Conservation (phyloP, 2,329 filamentous ascomycete species). For the Botrytis aclada region DNA sequence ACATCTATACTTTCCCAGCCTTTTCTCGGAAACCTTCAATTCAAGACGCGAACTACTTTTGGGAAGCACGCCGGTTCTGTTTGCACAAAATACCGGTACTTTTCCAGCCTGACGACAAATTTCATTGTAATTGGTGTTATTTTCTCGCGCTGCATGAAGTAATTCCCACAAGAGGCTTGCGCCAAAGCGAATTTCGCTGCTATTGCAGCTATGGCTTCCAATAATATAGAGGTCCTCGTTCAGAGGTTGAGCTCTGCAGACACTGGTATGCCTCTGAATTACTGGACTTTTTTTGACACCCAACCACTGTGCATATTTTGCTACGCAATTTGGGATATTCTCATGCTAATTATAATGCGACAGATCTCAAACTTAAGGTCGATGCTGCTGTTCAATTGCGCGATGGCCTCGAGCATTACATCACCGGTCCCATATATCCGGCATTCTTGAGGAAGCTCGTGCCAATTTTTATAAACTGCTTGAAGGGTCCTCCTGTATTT, state of each 20-base stretch:
- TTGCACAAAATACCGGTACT: background rate
- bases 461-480: slow-evolving; percentile 81
- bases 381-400: slow-evolving; percentile 82
- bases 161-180: slow-evolving; percentile 26
- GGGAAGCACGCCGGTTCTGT: slow-evolving; percentile 1
- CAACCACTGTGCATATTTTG: background rate
- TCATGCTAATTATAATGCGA: slow-evolving; percentile 24
- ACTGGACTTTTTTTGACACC: background rate
- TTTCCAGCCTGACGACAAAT: slow-evolving; percentile 7
- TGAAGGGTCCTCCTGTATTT: slow-evolving; percentile 85
- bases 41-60: background rate
- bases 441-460: slow-evolving; percentile 84
- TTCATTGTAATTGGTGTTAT: background rate
- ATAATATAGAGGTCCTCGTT: slow-evolving; percentile 61
- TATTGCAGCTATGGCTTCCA: slow-evolving; percentile 58
- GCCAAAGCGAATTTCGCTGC: slow-evolving; percentile 33
- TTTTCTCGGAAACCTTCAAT: background rate
- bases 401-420: slow-evolving; percentile 89
- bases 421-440: slow-evolving; percentile 70
- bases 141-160: slow-evolving; percentile 18
- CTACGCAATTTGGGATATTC: background rate
- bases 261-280: slow-evolving; percentile 27
- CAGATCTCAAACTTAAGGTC: slow-evolving; percentile 78
- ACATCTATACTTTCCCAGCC: background rate
- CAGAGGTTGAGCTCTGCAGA: slow-evolving; percentile 50